Conservation (phyloP, 345 rosid genomes). For the Stellera chamaejasme region DNA sequence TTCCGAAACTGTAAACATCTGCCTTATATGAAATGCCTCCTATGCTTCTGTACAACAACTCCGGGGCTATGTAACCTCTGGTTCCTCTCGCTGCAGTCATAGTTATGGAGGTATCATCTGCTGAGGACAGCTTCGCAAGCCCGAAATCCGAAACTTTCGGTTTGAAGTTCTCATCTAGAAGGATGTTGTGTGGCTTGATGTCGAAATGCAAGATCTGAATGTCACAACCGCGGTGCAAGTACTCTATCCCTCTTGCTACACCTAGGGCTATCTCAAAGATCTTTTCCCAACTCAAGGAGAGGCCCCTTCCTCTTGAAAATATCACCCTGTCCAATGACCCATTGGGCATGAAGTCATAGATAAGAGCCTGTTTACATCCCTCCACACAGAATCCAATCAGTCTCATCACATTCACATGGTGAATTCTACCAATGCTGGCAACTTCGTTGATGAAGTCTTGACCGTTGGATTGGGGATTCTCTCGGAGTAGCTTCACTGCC, state of each 20-base stretch:
- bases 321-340: conserved; percentile 4
- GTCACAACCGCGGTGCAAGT: background rate
- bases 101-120: background rate
- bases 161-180: background rate
- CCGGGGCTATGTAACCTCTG: background rate
- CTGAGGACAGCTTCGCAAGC: background rate
- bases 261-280: conserved; percentile 3
- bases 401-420: conserved; percentile 24
- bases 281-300: background rate
- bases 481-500: conserved; percentile 4
- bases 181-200: conserved; percentile 7
- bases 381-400: conserved; percentile 19
- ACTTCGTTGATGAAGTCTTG: conserved; percentile 6
- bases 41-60: background rate
- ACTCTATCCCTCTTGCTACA: conserved; percentile 5
- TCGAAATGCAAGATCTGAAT: conserved; percentile 7
- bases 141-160: conserved; percentile 2
- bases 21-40: conserved; percentile 2
- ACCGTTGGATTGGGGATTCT: background rate
- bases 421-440: conserved; percentile 20
- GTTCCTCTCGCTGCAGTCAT: conserved; percentile 3
- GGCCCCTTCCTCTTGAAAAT: background rate
- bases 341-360: conserved; percentile 11
- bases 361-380: conserved; percentile 8
- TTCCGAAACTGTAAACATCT: conserved; percentile 5